Evolutionary conservation across 371 early-diverging fungal species (phyloP).

Genomic region (Mortierella sp.): DNA sequence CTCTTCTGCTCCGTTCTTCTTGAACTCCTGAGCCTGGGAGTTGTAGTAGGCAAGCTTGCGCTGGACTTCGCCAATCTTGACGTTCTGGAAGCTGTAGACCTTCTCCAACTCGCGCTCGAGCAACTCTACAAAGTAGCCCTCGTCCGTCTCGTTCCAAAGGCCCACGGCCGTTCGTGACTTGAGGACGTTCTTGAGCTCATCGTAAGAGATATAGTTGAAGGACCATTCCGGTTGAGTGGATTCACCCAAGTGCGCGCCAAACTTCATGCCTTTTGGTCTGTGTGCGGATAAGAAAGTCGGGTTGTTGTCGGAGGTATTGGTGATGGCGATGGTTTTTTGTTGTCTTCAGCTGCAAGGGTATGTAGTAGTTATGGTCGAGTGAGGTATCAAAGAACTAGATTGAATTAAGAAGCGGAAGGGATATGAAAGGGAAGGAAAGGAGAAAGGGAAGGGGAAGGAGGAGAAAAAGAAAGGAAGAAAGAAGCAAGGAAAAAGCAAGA

Average conservation of each 20-base stretch:
- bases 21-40: constrained; percentile 70
- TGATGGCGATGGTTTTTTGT: background rate
- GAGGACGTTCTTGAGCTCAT: constrained; percentile 85
- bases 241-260: constrained; percentile 85
- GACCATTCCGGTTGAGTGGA: constrained; percentile 88
- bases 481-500: background rate
- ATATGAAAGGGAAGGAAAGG: background rate
- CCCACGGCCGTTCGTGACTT: constrained; percentile 65
- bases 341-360: background rate
- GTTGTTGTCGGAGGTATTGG: background rate
- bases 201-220: constrained; percentile 91
- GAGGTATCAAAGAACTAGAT: background rate
- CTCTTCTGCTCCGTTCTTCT: constrained; percentile 70
- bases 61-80: constrained; percentile 92
- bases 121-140: constrained; percentile 88
- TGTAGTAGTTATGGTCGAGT: background rate
- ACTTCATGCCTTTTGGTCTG: constrained; percentile 79
- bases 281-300: background rate
- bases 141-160: constrained; percentile 79
- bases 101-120: constrained; percentile 95
- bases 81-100: constrained; percentile 90
- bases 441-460: background rate
- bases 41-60: constrained; percentile 85
- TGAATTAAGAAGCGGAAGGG: background rate
- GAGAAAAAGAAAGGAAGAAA: background rate